Conservation (phyloP, 2,329 filamentous ascomycete genomes). For the Dothiorella sarmentorum region DNA sequence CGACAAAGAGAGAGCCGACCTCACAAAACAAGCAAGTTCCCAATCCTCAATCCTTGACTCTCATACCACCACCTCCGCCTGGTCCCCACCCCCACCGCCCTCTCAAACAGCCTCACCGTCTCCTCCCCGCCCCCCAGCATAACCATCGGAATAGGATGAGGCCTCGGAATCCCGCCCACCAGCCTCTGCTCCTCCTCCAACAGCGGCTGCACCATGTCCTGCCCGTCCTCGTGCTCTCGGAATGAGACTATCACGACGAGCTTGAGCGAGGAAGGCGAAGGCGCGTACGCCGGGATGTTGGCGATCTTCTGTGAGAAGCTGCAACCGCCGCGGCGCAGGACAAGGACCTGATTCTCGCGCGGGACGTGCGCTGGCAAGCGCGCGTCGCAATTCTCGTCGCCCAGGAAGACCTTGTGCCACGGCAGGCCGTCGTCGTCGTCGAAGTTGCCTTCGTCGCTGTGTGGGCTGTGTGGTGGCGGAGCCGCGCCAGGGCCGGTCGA, state of each 20-base stretch:
- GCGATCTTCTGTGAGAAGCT: constrained; percentile 78
- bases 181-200: constrained; percentile 73
- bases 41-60: constrained; percentile 74
- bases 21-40: constrained; percentile 67
- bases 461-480: constrained; percentile 61
- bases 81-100: constrained; percentile 67
- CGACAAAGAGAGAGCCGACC: neutral
- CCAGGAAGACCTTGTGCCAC: constrained; percentile 70
- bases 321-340: constrained; percentile 79
- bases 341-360: constrained; percentile 67
- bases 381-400: constrained; percentile 61
- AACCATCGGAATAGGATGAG: constrained; percentile 74
- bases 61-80: constrained; percentile 75
- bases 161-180: constrained; percentile 63
- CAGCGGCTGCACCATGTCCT: constrained; percentile 60
- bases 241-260: constrained; percentile 75
- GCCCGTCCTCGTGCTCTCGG: constrained; percentile 44
- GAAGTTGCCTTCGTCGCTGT: constrained; percentile 29
- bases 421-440: constrained; percentile 48
- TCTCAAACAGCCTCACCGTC: constrained; percentile 61
- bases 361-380: constrained; percentile 52
- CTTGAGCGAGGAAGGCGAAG: constrained; percentile 61
- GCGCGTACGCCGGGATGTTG: constrained; percentile 76
- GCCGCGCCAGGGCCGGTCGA: constrained; percentile 63
- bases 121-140: constrained; percentile 72